phyloP scores from a whole-genome alignment of 495 filamentous ascomycete species.

The Diplogelasinospora grovesii region DNA sequence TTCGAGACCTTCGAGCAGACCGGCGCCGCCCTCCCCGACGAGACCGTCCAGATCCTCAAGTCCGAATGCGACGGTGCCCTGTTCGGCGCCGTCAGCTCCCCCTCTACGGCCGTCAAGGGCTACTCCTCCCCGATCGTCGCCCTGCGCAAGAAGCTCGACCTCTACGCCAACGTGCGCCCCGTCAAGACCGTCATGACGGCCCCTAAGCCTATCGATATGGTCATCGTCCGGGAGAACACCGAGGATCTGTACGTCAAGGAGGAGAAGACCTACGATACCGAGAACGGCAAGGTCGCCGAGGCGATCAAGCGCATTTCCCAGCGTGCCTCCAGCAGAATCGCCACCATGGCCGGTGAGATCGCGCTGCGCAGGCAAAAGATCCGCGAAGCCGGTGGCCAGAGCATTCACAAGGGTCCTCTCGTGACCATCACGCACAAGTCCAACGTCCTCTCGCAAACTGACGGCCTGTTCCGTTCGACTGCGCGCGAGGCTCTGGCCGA shows the following conservation, averaged over 20 bases:
- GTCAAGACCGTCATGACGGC: slow-evolving; percentile 71
- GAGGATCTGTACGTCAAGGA: slow-evolving; percentile 99
- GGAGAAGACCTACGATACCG: slow-evolving; percentile 69
- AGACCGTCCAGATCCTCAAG: slow-evolving; percentile 78
- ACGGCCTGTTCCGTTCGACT: slow-evolving; percentile 87
- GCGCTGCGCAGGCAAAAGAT: slow-evolving; percentile 80
- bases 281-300: slow-evolving; percentile 81
- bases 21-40: slow-evolving; percentile 79
- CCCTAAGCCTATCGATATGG: slow-evolving; percentile 75
- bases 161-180: slow-evolving; percentile 96
- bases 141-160: slow-evolving; percentile 86
- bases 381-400: slow-evolving; percentile 40
- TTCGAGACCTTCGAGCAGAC: slow-evolving; percentile 88
- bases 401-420: slow-evolving; percentile 60
- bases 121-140: slow-evolving; percentile 98
- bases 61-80: slow-evolving; percentile 91
- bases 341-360: slow-evolving; percentile 89
- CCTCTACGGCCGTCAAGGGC: slow-evolving; percentile 77
- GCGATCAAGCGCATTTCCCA: slow-evolving; percentile 96
- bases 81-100: slow-evolving; percentile 94
- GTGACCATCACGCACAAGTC: slow-evolving; percentile 98
- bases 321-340: slow-evolving; percentile 73
- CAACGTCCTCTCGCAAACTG: slow-evolving; percentile 94
- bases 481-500: slow-evolving; percentile 63
- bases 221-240: slow-evolving; percentile 98